These are phyloP conservation scores for Dothidotthia symphoricarpi DNA, from an alignment of 2,329 filamentous ascomycete genomes.

Conservation along the genomic window DNA sequence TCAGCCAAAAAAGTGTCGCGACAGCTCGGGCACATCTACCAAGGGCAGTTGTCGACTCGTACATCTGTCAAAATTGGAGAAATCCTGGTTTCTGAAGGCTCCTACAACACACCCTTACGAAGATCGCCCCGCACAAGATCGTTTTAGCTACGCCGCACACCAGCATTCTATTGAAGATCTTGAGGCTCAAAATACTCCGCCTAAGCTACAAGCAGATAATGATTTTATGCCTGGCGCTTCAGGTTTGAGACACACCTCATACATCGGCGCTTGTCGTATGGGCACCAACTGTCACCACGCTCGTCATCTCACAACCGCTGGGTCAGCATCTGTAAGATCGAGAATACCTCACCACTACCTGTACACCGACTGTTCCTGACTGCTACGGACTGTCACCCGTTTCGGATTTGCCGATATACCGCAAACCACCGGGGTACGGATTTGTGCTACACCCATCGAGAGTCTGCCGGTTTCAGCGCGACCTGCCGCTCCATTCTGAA, in stretches of 20 bases:
- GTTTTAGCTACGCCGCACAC: slow-evolving; percentile 21
- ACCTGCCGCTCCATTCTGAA: slow-evolving; percentile 31
- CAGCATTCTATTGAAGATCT: slow-evolving; percentile 24
- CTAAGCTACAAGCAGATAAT: slow-evolving; percentile 29
- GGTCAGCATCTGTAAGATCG: slow-evolving; percentile 21
- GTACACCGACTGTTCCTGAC: slow-evolving; percentile 18
- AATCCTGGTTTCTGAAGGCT: neutral
- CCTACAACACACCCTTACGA: slow-evolving; percentile 2
- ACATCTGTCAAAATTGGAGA: neutral
- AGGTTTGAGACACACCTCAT: slow-evolving; percentile 43
- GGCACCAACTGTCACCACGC: slow-evolving; percentile 21
- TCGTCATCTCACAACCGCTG: slow-evolving; percentile 16
- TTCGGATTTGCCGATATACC: slow-evolving; percentile 33
- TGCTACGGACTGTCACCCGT: slow-evolving; percentile 29
- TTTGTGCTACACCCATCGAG: slow-evolving; percentile 39
- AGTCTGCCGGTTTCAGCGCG: slow-evolving; percentile 40
- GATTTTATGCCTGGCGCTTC: slow-evolving; percentile 40
- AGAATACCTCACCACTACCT: slow-evolving; percentile 25
- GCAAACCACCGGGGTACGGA: slow-evolving; percentile 26
- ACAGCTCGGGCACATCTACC: slow-evolving; percentile 13
- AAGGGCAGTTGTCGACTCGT: slow-evolving; percentile 1
- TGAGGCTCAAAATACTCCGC: slow-evolving; percentile 18
- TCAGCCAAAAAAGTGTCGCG: slow-evolving; percentile 10
- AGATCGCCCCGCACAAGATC: slow-evolving; percentile 8
- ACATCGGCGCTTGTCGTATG: slow-evolving; percentile 37